Conservation (phyloP, 2,329 filamentous ascomycete species). For the Colletotrichum sp. region DNA sequence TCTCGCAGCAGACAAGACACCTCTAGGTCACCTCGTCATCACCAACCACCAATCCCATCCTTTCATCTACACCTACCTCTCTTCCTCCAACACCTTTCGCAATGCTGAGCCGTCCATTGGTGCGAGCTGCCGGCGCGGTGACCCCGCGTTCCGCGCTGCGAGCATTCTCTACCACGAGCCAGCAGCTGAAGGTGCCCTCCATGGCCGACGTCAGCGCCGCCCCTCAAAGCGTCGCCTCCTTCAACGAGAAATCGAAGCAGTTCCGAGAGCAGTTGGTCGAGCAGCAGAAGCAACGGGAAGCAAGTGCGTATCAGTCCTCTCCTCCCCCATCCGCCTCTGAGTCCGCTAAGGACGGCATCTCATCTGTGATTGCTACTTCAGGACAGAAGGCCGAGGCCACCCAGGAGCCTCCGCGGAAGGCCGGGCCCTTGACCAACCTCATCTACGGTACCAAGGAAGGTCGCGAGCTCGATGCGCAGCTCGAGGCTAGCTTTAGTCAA, state of each 20-base stretch:
- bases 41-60: neutral
- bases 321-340: conserved; percentile 49
- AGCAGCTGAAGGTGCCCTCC: conserved; percentile 65
- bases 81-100: conserved; percentile 33
- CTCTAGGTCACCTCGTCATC: conserved; percentile 6
- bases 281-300: conserved; percentile 82
- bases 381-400: conserved; percentile 59
- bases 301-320: conserved; percentile 67
- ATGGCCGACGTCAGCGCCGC: conserved; percentile 79
- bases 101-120: conserved; percentile 58
- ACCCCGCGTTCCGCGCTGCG: conserved; percentile 55
- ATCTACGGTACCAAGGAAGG: conserved; percentile 98
- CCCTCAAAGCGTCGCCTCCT: conserved; percentile 72
- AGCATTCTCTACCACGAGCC: conserved; percentile 62
- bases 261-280: conserved; percentile 84
- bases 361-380: conserved; percentile 67
- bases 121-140: conserved; percentile 48
- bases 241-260: conserved; percentile 82
- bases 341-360: conserved; percentile 57
- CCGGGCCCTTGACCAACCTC: conserved; percentile 79
- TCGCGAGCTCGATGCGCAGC: conserved; percentile 90
- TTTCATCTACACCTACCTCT: neutral
- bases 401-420: conserved; percentile 67
- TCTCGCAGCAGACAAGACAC: conserved; percentile 7
- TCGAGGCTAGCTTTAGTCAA: conserved; percentile 95